Conservation (phyloP, 2,329 filamentous ascomycete genomes). For the Purpureocillium lavendulum region DNA sequence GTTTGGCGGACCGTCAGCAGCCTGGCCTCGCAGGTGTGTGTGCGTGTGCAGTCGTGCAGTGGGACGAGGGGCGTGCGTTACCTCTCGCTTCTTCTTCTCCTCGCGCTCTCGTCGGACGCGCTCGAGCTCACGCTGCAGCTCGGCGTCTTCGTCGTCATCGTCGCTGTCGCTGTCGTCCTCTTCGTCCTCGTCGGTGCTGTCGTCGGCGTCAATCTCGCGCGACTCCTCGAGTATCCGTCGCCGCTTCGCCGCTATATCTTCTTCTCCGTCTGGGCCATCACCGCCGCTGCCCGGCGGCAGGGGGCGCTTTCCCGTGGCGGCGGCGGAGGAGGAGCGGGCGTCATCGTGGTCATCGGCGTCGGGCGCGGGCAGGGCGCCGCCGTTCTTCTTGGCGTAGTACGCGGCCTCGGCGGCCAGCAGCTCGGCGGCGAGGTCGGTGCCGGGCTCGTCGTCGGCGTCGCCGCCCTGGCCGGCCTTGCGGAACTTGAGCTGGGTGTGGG, state of each 20-base stretch:
- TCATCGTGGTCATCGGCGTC: conserved; percentile 41
- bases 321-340: conserved; percentile 22
- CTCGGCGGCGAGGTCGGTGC: conserved; percentile 79
- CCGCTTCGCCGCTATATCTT: conserved; percentile 74
- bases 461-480: conserved; percentile 83
- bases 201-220: conserved; percentile 75
- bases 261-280: conserved; percentile 46
- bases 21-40: too few species aligned
- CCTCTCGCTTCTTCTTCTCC: conserved; percentile 31
- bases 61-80: conserved; percentile 6
- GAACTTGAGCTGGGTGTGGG: conserved; percentile 87
- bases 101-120: conserved; percentile 77
- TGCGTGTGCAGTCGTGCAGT: neutral
- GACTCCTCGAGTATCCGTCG: conserved; percentile 82
- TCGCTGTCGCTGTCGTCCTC: conserved; percentile 47
- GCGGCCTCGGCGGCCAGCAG: conserved; percentile 81
- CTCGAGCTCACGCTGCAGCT: conserved; percentile 85
- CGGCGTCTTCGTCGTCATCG: conserved; percentile 57
- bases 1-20: neutral
- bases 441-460: conserved; percentile 58
- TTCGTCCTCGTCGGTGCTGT: conserved; percentile 42
- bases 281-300: conserved; percentile 13
- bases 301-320: conserved; percentile 52
- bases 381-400: conserved; percentile 77
- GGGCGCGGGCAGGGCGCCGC: conserved; percentile 29